Evolutionary conservation across 148 eudicot genomes (phyloP).

Genomic region (Rhododendron vialii): DNA sequence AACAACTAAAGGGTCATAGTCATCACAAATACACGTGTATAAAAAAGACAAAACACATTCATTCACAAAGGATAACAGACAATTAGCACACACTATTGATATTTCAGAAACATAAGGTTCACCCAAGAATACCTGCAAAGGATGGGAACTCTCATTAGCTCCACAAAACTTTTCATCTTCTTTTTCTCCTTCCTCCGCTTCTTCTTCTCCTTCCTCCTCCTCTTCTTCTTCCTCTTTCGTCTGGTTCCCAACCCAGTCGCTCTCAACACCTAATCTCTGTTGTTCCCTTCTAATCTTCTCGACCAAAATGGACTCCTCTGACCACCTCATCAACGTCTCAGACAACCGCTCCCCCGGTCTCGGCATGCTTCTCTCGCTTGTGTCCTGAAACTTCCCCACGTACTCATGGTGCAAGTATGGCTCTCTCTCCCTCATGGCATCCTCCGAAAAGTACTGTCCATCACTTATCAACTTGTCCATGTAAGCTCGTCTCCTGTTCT

Average conservation of each 20-base stretch:
- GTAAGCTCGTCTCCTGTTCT: conserved; percentile 84
- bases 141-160: too few relatives aligned
- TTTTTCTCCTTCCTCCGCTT: too few relatives aligned
- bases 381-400: conserved; percentile 87
- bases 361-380: conserved; percentile 77
- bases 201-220: conserved; percentile 43
- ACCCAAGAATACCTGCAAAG: too few relatives aligned
- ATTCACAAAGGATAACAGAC: too few relatives aligned
- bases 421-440: conserved; percentile 96
- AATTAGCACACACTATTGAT: too few relatives aligned
- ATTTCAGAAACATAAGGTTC: too few relatives aligned
- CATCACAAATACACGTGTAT: too few relatives aligned
- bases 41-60: too few relatives aligned
- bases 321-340: conserved; percentile 81
- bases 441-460: conserved; percentile 91
- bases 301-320: conserved; percentile 80
- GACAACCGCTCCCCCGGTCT: conserved; percentile 97
- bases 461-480: conserved; percentile 70
- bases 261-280: conserved; percentile 83
- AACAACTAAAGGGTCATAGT: too few relatives aligned
- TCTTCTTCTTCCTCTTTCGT: conserved; percentile 35
- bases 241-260: conserved; percentile 89
- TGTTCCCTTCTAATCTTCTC: conserved; percentile 89
- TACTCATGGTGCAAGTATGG: conserved; percentile 93
- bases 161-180: too few relatives aligned